These are phyloP conservation scores for Panicum hallii DNA, from an alignment of 202 grass and related monocot species.

Conservation along the genomic window DNA sequence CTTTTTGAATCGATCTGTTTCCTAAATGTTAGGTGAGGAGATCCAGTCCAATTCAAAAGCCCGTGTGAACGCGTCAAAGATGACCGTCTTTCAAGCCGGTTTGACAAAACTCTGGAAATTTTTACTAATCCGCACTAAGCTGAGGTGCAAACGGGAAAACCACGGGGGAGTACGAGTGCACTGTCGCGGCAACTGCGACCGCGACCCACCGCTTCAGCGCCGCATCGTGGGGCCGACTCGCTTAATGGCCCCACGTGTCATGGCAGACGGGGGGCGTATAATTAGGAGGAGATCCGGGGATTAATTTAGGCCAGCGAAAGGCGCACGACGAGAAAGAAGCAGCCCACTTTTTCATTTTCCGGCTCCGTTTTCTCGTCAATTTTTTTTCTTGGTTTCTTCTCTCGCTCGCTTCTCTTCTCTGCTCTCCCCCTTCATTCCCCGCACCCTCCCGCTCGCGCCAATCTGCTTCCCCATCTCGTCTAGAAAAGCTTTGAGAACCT, in stretches of 20 bases:
- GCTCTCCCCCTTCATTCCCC: slow-evolving; percentile 13
- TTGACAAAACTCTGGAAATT: background rate
- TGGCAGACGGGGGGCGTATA: background rate
- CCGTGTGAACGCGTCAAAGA: background rate
- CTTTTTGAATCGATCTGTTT: background rate
- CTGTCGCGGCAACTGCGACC: background rate
- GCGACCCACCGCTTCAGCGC: background rate
- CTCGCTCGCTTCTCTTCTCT: background rate
- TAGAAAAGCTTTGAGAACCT: slow-evolving; percentile 42
- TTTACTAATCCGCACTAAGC: background rate
- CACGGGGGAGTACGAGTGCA: background rate
- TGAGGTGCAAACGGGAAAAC: background rate
- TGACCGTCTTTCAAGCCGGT: background rate
- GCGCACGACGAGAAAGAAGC: slow-evolving; percentile 6
- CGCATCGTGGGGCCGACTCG: background rate
- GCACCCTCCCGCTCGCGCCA: background rate
- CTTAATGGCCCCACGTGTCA: slow-evolving; percentile 30
- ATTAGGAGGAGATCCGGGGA: slow-evolving; percentile 2
- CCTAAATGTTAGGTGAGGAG: background rate
- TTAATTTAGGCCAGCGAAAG: slow-evolving; percentile 23
- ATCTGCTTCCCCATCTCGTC: slow-evolving; percentile 18
- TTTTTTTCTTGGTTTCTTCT: background rate
- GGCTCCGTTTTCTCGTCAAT: background rate
- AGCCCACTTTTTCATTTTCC: background rate
- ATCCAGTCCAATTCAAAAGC: background rate